Evolutionary conservation across 129 eudicot species (phyloP).

Genomic region (Erigeron canadensis): DNA sequence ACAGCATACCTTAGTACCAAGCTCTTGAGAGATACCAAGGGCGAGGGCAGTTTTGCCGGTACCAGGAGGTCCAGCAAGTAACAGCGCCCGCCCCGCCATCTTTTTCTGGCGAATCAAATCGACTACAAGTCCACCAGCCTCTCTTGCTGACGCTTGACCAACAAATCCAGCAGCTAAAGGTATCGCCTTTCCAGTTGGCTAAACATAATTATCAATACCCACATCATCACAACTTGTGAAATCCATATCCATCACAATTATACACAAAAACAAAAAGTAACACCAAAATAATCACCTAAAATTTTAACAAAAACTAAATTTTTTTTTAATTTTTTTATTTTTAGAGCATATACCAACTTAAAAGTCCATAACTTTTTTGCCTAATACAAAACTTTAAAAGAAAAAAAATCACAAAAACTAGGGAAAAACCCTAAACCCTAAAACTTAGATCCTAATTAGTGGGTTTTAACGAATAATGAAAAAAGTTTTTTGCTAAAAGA

Average conservation of each 20-base stretch:
- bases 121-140: slow-evolving; percentile 94
- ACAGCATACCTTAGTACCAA: slow-evolving; percentile 80
- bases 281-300: background rate
- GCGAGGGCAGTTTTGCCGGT: slow-evolving; percentile 98
- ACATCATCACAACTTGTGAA: background rate
- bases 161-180: slow-evolving; percentile 97
- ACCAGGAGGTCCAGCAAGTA: slow-evolving; percentile 98
- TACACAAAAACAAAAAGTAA: background rate
- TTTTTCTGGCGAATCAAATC: slow-evolving; percentile 97
- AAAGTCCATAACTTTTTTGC: background rate
- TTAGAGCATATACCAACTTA: background rate
- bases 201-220: background rate
- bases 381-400: background rate
- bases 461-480: too few relatives aligned
- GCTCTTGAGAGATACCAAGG: slow-evolving; percentile 92
- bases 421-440: slow-evolving; percentile 41
- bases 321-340: too few relatives aligned
- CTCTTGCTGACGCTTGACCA: slow-evolving; percentile 90
- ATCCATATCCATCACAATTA: background rate
- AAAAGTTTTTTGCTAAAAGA: too few relatives aligned
- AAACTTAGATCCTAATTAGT: background rate
- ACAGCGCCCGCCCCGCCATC: slow-evolving; percentile 94
- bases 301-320: too few relatives aligned
- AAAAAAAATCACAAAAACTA: background rate
- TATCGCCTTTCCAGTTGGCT: slow-evolving; percentile 60